Conservation (phyloP, 1,284 basidiomycete genomes). For the Fomes fomentarius region DNA sequence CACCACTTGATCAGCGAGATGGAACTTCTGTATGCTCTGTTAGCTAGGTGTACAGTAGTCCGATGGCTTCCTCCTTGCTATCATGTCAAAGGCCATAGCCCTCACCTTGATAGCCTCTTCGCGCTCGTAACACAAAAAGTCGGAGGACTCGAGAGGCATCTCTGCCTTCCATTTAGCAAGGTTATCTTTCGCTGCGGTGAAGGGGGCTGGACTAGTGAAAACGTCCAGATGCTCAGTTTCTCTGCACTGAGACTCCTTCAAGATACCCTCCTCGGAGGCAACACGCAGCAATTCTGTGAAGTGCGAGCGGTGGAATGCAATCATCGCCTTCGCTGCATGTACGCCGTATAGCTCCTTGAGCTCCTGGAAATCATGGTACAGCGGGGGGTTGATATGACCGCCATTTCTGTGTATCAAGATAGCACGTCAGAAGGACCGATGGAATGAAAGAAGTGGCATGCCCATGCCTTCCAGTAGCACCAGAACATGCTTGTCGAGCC, state of each 20-base stretch:
- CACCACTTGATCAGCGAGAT: constrained; percentile 36
- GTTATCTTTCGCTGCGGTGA: constrained; percentile 37
- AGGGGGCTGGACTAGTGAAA: constrained; percentile 37
- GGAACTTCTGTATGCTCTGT: constrained; percentile 36
- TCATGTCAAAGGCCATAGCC: neutral
- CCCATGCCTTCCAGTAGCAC: constrained; percentile 69
- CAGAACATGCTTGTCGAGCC: constrained; percentile 69
- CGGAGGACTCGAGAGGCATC: constrained; percentile 42
- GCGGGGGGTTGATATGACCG: constrained; percentile 66
- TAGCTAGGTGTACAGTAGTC: neutral
- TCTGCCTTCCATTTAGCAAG: constrained; percentile 40
- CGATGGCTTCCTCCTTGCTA: too few relatives aligned
- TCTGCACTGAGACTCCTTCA: constrained; percentile 45
- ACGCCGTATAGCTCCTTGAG: constrained; percentile 52
- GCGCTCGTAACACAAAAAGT: constrained; percentile 36
- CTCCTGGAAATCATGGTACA: constrained; percentile 62
- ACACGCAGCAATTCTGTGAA: constrained; percentile 48
- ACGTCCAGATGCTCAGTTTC: constrained; percentile 47
- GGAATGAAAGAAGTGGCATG: constrained; percentile 76
- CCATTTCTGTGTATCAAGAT: constrained; percentile 72
- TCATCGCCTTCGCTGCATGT: constrained; percentile 52
- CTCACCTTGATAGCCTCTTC: constrained; percentile 40
- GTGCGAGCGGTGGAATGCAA: constrained; percentile 64
- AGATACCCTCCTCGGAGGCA: constrained; percentile 49
- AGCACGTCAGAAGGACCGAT: too few relatives aligned